These are phyloP conservation scores for Neurospora pannonica DNA, from an alignment of 495 filamentous ascomycete genomes.

Conservation along the genomic window DNA sequence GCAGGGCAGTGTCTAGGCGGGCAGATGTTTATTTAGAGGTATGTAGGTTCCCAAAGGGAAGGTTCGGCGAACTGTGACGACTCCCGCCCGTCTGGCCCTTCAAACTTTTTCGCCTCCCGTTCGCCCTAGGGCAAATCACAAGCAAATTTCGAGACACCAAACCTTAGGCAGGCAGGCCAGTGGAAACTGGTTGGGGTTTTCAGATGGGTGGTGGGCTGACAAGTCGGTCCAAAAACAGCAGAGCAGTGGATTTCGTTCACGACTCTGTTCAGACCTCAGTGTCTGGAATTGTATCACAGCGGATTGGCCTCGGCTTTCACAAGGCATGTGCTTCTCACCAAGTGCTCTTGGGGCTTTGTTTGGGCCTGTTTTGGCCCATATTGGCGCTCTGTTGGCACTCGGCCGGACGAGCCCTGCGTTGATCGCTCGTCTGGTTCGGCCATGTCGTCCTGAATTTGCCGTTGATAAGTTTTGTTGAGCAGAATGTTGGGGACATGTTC, in stretches of 20 bases:
- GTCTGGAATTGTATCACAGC: neutral
- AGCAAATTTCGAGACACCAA: neutral
- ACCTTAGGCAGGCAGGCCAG: neutral
- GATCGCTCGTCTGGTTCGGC: neutral
- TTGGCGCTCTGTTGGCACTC: neutral
- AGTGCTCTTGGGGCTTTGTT: neutral
- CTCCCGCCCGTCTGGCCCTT: neutral
- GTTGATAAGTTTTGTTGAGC: conserved; percentile 24
- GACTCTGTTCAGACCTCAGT: neutral
- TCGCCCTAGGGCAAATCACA: neutral
- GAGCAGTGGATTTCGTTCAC: neutral
- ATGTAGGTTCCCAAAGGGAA: neutral
- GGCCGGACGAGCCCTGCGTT: neutral
- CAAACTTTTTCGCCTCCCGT: neutral
- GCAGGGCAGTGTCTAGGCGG: neutral
- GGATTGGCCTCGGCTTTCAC: neutral
- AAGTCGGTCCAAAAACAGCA: neutral
- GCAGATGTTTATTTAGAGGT: neutral
- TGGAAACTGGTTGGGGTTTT: neutral
- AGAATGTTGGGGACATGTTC: conserved; percentile 24
- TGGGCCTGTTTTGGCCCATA: neutral
- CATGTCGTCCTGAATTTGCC: conserved; percentile 11
- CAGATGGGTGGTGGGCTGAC: neutral
- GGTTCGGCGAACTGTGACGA: neutral
- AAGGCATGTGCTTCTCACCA: neutral